These are phyloP conservation scores for Colletotrichum trifolii DNA, from an alignment of 2,329 filamentous ascomycete genomes.

Conservation along the genomic window DNA sequence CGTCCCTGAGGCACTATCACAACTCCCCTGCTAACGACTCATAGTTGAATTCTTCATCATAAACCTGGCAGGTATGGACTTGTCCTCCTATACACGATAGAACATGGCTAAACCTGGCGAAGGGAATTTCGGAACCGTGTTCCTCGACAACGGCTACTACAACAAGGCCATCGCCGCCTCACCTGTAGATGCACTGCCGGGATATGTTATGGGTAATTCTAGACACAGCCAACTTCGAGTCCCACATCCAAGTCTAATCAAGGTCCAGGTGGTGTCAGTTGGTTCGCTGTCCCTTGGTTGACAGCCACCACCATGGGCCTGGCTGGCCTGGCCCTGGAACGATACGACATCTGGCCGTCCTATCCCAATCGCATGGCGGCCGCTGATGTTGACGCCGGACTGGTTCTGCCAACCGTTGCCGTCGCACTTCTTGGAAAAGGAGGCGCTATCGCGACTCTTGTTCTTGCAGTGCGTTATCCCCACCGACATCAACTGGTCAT, in stretches of 20 bases:
- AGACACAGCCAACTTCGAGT: no score
- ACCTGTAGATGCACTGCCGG: slow-evolving; percentile 86
- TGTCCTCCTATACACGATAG: no score
- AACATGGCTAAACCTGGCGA: no score
- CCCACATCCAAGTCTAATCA: no score
- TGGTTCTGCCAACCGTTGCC: slow-evolving; percentile 87
- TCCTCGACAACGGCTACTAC: slow-evolving; percentile 89
- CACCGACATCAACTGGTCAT: no score
- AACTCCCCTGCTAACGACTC: neutral
- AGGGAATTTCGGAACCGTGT: slow-evolving; percentile 86
- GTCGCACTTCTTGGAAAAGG: slow-evolving; percentile 85
- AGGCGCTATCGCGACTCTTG: slow-evolving; percentile 80
- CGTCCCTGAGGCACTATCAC: neutral
- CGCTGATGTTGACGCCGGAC: slow-evolving; percentile 81
- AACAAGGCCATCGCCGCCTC: slow-evolving; percentile 93
- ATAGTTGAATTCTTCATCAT: slow-evolving; percentile 85
- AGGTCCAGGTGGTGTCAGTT: slow-evolving; percentile 70
- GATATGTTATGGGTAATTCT: slow-evolving; percentile 78
- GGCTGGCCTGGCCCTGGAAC: slow-evolving; percentile 82
- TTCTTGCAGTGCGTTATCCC: slow-evolving; percentile 66
- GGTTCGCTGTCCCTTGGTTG: slow-evolving; percentile 95
- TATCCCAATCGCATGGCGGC: slow-evolving; percentile 78
- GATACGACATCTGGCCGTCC: slow-evolving; percentile 76
- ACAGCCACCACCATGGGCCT: slow-evolving; percentile 91
- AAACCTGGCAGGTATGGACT: slow-evolving; percentile 68